Base-by-base conservation (phyloP, 1,139 yeast genomes). In the Nakaseomyces sp. region DNA sequence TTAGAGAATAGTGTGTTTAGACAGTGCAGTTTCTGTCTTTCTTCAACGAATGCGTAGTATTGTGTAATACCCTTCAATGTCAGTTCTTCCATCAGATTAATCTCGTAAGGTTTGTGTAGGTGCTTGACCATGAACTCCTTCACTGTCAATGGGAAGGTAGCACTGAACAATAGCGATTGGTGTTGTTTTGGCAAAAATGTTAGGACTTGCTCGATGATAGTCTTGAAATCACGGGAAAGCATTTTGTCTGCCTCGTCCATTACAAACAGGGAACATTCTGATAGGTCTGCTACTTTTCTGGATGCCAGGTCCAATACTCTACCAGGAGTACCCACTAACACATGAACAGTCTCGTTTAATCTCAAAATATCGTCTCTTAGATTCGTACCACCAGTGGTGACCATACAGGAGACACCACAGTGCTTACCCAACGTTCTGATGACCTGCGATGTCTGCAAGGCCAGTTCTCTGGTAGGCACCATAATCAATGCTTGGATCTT, bases 221-320 rank as follows among this genome's bases (percentile, higher is more conserved):
- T 78, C 55, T 85, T 84, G 66, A 91, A 93, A 62, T 91, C 98
- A 55, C 89, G 80, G 40, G 93, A 80, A 51, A 91, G 76, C 83
- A 91, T 86, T 67, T 91, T 93, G 68, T 91, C 99, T 44, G 98
- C 99, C 71, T 91, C 99, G 67, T 91, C 99, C 97, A 91, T 89
- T 45, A 93, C 81, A 63, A 91, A 89, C 65, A 88, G 73, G 40
- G 86, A 81, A 67, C 96, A 87, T 55, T 83, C 86, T 43, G 86
- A 79, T 51, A 93, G 76, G 62, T 91, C 95, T 16, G 94, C 95
- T 46, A 89, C 74, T 46, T 77, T 74, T 71, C 96, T 82, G 37
- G 91, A 76, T 6, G 97, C 96, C 62, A 91, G 76, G 68, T 91
- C 99, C 52, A 91, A 76, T 37, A 91, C 91, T 72, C 99, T 81